Base-by-base conservation (phyloP, 805 yeast species). In the Saccharomyces jurei region DNA sequence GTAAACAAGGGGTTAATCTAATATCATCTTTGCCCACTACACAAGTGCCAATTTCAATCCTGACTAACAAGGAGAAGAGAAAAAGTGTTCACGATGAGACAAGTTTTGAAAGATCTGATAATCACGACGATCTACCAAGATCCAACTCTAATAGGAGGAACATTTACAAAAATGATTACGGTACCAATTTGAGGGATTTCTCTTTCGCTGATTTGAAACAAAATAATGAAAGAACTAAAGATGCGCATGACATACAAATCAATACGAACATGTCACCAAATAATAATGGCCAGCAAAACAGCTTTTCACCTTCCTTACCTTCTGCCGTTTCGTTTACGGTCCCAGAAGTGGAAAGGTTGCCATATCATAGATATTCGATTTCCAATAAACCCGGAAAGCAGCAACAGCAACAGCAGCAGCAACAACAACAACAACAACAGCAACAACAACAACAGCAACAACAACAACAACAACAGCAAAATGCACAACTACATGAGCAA, bases 321-420 rank as follows among this genome's bases (percentile, higher is more conserved):
- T 36, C 44, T 6, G 44, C 44, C 17, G 44, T 36, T 36, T 36
- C 44, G 17, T 36, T 36, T 17, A 36, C 44, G 25, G 44, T 36
- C 13, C 44, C 44, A 8, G 44, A 36, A 9, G 44, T 36, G 25
- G 76, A 74, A 26, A 78, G 77, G 57, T 65, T 73, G 1, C 63
- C 69, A 1, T 70, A 66, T 50, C 82, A 81, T 59, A 68, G 86
- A 54, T 82, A 83, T n/a, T 81, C 84, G 1, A 80, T 81, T 51
- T 76, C 81, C 48, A 77, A 81, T 1, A 71, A 78, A 57, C 81
- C 84, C 1, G 41, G 44, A 31, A 17, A 54, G 51, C 31, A 59
- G 54, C 6, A 51, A 46, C 46, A 29, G 50, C 30, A 41, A 32
- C 60, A 50, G 52, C 50, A 47, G 30, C 55, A 47, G 53, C 58